Conservation (phyloP, 805 yeast genomes). For the Wickerhamomyces ciferrii region DNA sequence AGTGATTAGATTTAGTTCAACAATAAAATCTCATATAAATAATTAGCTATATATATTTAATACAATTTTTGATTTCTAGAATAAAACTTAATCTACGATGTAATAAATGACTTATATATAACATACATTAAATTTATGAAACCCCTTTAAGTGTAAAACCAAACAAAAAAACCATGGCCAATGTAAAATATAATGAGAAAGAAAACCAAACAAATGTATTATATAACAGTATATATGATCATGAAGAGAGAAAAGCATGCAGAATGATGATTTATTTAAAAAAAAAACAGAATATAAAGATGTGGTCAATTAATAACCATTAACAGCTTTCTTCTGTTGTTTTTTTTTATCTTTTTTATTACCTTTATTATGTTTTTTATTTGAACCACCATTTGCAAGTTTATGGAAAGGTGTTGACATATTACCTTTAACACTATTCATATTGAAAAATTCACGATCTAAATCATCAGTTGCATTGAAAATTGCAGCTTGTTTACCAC, state of each 20-base stretch:
- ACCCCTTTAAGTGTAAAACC: not conserved
- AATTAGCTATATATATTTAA: not conserved
- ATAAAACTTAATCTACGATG: not conserved
- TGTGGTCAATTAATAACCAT: not conserved
- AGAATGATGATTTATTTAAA: too few relatives aligned
- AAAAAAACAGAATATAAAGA: not conserved
- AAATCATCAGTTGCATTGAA: slow-evolving; percentile 76
- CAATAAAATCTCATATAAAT: not conserved
- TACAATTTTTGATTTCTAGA: not conserved
- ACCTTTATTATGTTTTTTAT: slow-evolving; percentile 69
- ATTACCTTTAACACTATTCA: slow-evolving; percentile 59
- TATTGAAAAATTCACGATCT: slow-evolving; percentile 80
- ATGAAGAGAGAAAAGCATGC: too few relatives aligned
- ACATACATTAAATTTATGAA: not conserved
- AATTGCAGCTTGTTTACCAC: slow-evolving; percentile 80
- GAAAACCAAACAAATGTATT: not conserved
- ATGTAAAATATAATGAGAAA: not conserved
- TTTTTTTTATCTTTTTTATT: slow-evolving; percentile 60
- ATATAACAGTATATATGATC: not conserved
- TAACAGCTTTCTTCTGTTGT: slow-evolving; percentile 8
- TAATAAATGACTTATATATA: not conserved
- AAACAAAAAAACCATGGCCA: not conserved
- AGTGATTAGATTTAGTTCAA: slow-evolving; percentile 1
- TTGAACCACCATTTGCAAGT: slow-evolving; percentile 21
- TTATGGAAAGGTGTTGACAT: slow-evolving; percentile 72